Percentiles rank a stretch among this genome's conserved stretches.
Evolutionary conservation across 306 rosid species (phyloP).

Genomic region (Inga oerstediana): DNA sequence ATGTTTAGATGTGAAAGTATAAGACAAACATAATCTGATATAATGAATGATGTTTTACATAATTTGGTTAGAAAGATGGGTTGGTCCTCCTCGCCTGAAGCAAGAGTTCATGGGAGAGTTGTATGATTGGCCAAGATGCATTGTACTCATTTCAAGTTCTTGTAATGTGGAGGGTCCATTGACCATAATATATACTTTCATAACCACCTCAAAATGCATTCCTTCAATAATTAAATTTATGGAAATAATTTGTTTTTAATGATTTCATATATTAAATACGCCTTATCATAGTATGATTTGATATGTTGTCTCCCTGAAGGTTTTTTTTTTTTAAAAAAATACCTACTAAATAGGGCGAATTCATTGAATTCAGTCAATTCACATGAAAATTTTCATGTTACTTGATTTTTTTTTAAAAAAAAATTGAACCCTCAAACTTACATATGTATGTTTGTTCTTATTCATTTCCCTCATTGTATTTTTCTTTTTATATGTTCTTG

Average conservation of each 20-base stretch:
- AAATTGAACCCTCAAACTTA: no score
- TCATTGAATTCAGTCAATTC: not conserved
- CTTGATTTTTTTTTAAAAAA: not conserved
- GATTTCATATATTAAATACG: not conserved
- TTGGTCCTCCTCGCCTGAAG: constrained; percentile 19
- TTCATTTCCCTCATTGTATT: no score
- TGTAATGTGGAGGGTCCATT: constrained; percentile 23
- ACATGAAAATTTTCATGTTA: not conserved
- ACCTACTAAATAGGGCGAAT: not conserved
- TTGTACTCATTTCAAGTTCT: not conserved
- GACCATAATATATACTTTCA: not conserved
- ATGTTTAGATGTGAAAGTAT: not conserved
- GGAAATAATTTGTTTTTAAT: not conserved
- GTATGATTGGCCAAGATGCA: constrained; percentile 22
- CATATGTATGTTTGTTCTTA: no score
- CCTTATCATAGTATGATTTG: not conserved
- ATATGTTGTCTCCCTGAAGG: not conserved
- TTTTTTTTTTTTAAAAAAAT: not conserved
- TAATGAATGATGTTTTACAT: not conserved
- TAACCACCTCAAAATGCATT: not conserved
- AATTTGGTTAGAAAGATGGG: not conserved
- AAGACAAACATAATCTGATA: not conserved
- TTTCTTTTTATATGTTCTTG: no score
- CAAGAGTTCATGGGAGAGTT: constrained; percentile 12
- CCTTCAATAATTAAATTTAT: not conserved